Evolutionary conservation across 768 basidiomycete genomes (phyloP).

Genomic region (Pisolithus albus): DNA sequence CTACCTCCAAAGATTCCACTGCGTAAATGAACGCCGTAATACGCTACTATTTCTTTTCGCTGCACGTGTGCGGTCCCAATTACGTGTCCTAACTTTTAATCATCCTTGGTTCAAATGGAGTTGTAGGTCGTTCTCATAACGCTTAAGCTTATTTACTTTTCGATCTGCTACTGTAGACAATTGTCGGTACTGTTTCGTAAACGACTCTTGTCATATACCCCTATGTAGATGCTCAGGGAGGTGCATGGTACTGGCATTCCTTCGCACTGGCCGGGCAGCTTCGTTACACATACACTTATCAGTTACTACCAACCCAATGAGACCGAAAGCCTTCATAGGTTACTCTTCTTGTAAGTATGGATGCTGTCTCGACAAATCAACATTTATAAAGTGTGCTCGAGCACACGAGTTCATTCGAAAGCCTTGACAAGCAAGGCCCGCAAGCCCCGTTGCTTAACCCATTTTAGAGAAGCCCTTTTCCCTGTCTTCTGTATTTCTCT

Average conservation of each 20-base stretch:
- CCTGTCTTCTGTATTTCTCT: slow-evolving; percentile 48
- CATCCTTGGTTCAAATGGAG: not conserved
- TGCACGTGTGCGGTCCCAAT: too few species aligned
- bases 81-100: not conserved
- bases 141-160: not conserved
- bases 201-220: not conserved
- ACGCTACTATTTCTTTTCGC: too few species aligned
- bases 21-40: not conserved
- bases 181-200: not conserved
- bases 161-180: not conserved
- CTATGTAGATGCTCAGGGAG: not conserved
- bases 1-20: not conserved
- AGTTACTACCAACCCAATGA: too few species aligned
- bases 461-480: slow-evolving; percentile 39
- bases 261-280: not conserved
- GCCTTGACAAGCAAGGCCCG: slow-evolving; percentile 57
- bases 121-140: not conserved
- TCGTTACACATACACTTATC: too few species aligned
- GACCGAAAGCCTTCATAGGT: too few species aligned
- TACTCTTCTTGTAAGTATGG: too few species aligned
- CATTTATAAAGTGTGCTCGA: too few species aligned
- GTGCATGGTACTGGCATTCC: not conserved
- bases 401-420: not conserved
- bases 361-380: too few species aligned
- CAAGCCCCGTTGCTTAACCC: slow-evolving; percentile 60